Conservation (phyloP, 495 filamentous ascomycete species). For the Penicillium subrubescens region DNA sequence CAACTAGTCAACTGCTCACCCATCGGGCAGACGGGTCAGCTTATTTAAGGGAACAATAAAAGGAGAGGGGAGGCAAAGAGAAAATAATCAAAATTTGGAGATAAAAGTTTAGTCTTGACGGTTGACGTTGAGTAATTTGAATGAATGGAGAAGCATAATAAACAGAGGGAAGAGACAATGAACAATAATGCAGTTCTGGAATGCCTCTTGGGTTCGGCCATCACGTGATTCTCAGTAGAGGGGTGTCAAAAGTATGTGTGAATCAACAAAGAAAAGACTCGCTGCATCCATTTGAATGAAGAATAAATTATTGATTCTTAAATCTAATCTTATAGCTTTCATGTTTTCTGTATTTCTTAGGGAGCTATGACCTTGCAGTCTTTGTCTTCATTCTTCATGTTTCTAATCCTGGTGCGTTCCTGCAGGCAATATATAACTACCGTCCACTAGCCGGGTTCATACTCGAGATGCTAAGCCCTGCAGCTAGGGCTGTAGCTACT, state of each 20-base stretch:
- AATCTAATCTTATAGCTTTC: neutral
- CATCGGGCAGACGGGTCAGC: conserved; percentile 5
- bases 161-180: neutral
- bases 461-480: neutral
- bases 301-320: neutral
- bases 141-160: neutral
- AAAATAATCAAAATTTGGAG: neutral
- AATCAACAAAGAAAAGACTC: neutral
- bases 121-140: neutral
- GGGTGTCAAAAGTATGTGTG: neutral
- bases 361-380: neutral
- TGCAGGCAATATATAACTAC: conserved; percentile 1
- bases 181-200: conserved; percentile 3
- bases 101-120: neutral
- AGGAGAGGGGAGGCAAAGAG: neutral
- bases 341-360: neutral
- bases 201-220: neutral
- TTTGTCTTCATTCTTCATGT: neutral
- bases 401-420: neutral
- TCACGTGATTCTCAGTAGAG: neutral
- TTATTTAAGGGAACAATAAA: neutral
- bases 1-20: neutral
- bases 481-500: neutral
- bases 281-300: neutral
- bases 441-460: neutral